These are phyloP conservation scores for Hyaloscypha bicolor DNA, from an alignment of 495 filamentous ascomycete genomes.

Conservation along the genomic window DNA sequence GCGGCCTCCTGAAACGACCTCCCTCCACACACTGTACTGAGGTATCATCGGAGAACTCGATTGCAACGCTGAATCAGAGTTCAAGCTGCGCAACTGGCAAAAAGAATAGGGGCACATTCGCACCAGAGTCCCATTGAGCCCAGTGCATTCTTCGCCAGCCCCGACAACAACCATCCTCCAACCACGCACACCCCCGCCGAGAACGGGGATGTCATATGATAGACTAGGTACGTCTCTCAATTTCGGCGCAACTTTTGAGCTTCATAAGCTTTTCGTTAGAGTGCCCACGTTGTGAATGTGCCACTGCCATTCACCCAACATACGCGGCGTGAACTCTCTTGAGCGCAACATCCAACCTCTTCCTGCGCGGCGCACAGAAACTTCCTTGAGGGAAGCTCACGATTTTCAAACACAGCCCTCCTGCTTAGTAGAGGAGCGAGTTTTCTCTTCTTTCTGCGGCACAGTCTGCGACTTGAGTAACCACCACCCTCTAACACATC, in stretches of 20 bases:
- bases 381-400: constrained; percentile 14
- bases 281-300: constrained; percentile 3
- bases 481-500: constrained; percentile 21
- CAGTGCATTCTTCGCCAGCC: constrained; percentile 1
- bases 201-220: constrained; percentile 21
- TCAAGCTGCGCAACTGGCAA: neutral
- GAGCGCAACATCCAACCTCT: constrained; percentile 1
- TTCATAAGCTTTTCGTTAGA: neutral
- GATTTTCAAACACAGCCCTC: constrained; percentile 17
- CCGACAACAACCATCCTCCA: neutral
- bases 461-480: constrained; percentile 17
- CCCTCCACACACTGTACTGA: neutral
- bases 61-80: neutral
- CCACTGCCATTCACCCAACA: neutral
- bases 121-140: neutral
- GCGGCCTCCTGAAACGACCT: neutral
- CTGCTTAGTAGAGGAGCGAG: constrained; percentile 27
- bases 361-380: constrained; percentile 17
- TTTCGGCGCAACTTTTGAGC: constrained; percentile 2
- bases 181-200: neutral
- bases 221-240: constrained; percentile 21
- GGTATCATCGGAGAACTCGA: neutral
- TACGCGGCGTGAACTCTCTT: neutral
- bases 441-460: neutral
- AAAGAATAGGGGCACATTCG: constrained; percentile 1